Evolutionary conservation across 768 basidiomycete species (phyloP).

Genomic region (Hypholoma fasciculare): DNA sequence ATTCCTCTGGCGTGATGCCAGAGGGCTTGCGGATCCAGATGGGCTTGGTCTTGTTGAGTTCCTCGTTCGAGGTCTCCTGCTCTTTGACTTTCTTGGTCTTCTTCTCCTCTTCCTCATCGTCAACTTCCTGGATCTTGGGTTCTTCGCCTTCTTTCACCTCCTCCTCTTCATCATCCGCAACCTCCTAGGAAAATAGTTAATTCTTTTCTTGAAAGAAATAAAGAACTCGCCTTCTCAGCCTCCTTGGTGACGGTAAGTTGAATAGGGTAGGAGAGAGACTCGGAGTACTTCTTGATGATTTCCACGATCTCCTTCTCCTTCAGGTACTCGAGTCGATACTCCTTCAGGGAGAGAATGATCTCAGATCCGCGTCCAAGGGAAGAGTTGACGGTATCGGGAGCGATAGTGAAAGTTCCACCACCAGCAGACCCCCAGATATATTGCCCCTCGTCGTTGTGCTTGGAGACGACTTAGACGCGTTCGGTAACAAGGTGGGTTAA

Average conservation of each 20-base stretch:
- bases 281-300: conserved; percentile 99
- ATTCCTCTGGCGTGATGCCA: conserved; percentile 93
- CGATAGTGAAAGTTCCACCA: conserved; percentile 99
- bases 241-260: conserved; percentile 99
- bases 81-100: conserved; percentile 94
- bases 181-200: conserved; percentile 58
- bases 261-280: conserved; percentile 99
- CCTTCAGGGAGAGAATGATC: conserved; percentile 92
- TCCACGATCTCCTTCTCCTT: conserved; percentile 99
- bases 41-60: conserved; percentile 99
- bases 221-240: conserved; percentile 87
- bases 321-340: conserved; percentile 97
- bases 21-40: conserved; percentile 99
- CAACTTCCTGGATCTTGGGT: conserved; percentile 80
- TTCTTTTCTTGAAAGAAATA: neutral
- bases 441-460: conserved; percentile 99
- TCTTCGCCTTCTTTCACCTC: conserved; percentile 72
- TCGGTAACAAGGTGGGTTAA: conserved; percentile 99
- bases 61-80: conserved; percentile 84
- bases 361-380: conserved; percentile 93
- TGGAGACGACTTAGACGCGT: conserved; percentile 96
- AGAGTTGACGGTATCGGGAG: conserved; percentile 86
- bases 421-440: conserved; percentile 99
- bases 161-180: conserved; percentile 80
- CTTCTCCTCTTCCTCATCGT: conserved; percentile 84